Evolutionary conservation across 768 basidiomycete species (phyloP), one percentile per base, ranked within the genome.

Genomic region (Serendipita sp.): DNA sequence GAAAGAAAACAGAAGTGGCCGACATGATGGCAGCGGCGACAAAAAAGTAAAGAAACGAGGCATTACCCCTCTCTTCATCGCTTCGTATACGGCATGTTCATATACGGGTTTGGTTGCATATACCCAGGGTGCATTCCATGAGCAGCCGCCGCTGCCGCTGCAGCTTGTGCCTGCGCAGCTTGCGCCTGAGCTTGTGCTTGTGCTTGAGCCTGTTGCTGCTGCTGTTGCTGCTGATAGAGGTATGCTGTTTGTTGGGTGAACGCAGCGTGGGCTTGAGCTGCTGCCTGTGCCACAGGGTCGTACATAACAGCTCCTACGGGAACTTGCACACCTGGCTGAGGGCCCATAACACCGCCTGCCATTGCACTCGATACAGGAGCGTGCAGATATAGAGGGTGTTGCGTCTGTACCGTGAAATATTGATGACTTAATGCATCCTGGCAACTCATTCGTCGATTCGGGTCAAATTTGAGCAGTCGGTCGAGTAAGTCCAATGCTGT

Each of bases 381-480:
- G 66, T 71, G 69, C 13, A 72, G 71, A 64, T 75, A 73, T 18
- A 74, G 56, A 65, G 73, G 72, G 65, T 70, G 73, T 63, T 67
- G 72, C 3, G 81, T 76, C 44, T 79, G 81, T n/a, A 65, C 47
- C 16, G 85, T 83, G 75, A 97, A 96, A 74, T 97, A 97, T 0
- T 92, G 89, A 70, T 99, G 96, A 5, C 81, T 83, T 65, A 98
- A 82, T 0, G 95, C 93, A 51, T 97, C 89, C 8, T 86, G 85
- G 30, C 95, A 95, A 11, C 92, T 89, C 53, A 94, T 84, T 64
- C 96, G 86, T 70, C 92, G 88, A 34, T 86, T 80, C 1, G 96
- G 96, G 71, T 98, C 96, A 71, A 98, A 99, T 71, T 97, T 93
- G 54, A 99, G 83, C 48, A 98, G 83, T 56, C 86, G 85, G 74